Evolutionary conservation across 73 alveolate genomes (phyloP).

Genomic region (Stentor coeruleus): DNA sequence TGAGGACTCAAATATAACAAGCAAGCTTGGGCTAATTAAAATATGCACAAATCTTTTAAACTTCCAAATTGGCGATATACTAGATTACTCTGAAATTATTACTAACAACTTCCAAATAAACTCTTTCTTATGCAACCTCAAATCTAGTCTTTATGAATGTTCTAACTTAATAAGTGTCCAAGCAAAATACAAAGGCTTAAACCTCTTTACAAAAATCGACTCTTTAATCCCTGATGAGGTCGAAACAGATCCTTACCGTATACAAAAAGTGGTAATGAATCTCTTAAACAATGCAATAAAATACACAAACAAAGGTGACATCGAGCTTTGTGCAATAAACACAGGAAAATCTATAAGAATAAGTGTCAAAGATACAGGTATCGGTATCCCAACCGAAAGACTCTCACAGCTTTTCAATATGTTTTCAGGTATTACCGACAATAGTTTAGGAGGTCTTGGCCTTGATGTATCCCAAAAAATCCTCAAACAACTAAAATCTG

Average conservation of each 20-base stretch:
- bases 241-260: not conserved
- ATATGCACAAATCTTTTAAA: too few relatives aligned
- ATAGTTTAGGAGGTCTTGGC: not conserved
- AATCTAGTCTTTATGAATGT: not conserved
- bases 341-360: not conserved
- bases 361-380: constrained; percentile 2
- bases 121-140: not conserved
- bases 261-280: not conserved
- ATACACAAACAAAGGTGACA: not conserved
- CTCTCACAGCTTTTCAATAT: not conserved
- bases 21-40: too few relatives aligned
- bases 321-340: not conserved
- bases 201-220: not conserved
- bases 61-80: not conserved
- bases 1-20: too few relatives aligned
- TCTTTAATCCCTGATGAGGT: not conserved
- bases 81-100: not conserved
- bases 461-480: not conserved
- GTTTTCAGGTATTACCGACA: not conserved
- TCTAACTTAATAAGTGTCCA: not conserved
- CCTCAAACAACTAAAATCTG: not conserved
- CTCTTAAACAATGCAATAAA: not conserved
- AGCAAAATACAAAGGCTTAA: not conserved
- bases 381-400: not conserved
- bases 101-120: not conserved